phyloP scores from a whole-genome alignment of 1,284 basidiomycete genomes.

The Cryptococcus sp. region DNA sequence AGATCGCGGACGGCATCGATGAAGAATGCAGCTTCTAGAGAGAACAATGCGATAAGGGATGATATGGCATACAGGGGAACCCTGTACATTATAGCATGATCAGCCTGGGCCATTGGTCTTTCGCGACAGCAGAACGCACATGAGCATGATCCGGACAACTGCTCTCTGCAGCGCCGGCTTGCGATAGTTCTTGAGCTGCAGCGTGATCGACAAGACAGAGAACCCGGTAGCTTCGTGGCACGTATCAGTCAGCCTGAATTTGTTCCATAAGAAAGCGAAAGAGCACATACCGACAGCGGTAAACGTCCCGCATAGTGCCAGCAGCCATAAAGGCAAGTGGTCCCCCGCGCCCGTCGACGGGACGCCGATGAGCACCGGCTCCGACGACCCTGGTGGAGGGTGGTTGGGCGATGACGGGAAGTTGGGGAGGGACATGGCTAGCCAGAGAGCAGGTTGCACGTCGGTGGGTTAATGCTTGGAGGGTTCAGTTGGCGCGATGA shows the following conservation, averaged over 20 bases:
- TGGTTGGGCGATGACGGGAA: constrained; percentile 24
- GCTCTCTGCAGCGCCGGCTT: constrained; percentile 75
- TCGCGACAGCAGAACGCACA: constrained; percentile 51
- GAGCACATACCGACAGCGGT: constrained; percentile 44
- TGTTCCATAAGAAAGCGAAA: no score
- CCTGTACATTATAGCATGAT: constrained; percentile 29
- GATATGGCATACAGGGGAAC: constrained; percentile 89
- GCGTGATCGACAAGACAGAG: constrained; percentile 74
- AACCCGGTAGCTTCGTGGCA: constrained; percentile 62
- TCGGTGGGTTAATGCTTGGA: no score
- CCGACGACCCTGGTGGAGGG: constrained; percentile 8
- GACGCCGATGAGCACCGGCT: constrained; percentile 11
- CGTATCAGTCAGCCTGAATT: no score
- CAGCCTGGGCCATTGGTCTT: background rate
- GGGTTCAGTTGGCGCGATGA: no score
- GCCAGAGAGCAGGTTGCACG: no score
- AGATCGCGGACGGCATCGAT: constrained; percentile 93
- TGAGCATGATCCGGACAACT: constrained; percentile 93
- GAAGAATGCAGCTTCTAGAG: constrained; percentile 89
- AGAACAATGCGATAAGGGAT: constrained; percentile 90
- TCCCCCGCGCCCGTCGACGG: constrained; percentile 41
- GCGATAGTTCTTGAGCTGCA: constrained; percentile 87
- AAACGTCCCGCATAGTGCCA: constrained; percentile 45
- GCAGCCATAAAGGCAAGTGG: constrained; percentile 41
- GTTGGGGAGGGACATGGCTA: constrained; percentile 40